phyloP scores from a whole-genome alignment of 805 yeast genomes.

The Saturnispora quitensis region DNA sequence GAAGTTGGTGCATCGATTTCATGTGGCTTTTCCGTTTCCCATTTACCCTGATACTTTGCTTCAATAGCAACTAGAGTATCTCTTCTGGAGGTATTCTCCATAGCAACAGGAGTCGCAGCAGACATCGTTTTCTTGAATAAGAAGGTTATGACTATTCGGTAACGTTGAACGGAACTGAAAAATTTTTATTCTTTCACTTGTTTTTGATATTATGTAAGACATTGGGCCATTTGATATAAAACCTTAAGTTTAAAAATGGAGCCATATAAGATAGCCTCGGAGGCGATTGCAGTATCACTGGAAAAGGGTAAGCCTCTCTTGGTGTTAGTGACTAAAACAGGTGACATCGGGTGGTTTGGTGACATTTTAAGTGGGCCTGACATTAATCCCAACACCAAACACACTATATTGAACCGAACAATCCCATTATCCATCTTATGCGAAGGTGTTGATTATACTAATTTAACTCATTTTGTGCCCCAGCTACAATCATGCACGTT shows the following conservation, averaged over 20 bases:
- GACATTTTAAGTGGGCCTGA: neutral
- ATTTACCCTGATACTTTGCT: constrained; percentile 72
- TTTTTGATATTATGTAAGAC: neutral
- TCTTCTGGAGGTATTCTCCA: constrained; percentile 74
- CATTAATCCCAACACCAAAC: neutral
- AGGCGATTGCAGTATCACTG: constrained; percentile 34
- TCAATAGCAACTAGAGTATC: constrained; percentile 87
- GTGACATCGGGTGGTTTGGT: constrained; percentile 21
- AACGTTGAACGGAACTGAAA: constrained; percentile 3
- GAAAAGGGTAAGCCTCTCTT: constrained; percentile 30
- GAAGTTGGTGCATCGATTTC: constrained; percentile 82
- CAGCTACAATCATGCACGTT: constrained; percentile 27
- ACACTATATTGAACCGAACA: neutral
- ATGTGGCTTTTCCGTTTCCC: constrained; percentile 82
- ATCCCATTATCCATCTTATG: constrained; percentile 21
- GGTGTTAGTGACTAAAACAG: constrained; percentile 27
- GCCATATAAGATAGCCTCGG: constrained; percentile 17
- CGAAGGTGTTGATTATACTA: constrained; percentile 35
- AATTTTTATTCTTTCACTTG: neutral
- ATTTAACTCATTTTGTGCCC: constrained; percentile 51
- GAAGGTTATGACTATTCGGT: neutral
- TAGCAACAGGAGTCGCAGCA: constrained; percentile 22
- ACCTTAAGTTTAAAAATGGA: neutral
- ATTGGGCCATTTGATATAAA: neutral
- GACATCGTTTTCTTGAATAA: neutral